phyloP scores from a whole-genome alignment of 2,329 filamentous ascomycete genomes.

The Zalaria obscura region DNA sequence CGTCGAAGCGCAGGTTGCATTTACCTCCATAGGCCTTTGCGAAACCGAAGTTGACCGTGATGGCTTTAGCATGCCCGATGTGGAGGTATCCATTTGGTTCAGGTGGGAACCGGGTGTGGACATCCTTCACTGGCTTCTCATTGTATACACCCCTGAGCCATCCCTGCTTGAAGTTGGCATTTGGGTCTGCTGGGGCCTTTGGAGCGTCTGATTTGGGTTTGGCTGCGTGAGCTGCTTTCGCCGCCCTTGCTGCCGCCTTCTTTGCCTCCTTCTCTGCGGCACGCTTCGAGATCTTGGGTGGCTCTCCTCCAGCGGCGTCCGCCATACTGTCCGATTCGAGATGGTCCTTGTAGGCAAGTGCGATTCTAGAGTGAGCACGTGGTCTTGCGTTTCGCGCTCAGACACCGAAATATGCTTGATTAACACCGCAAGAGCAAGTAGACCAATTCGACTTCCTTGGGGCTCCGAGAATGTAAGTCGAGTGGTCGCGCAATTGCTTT shows the following conservation, averaged over 20 bases:
- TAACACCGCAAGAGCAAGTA: too few relatives aligned
- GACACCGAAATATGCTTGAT: too few relatives aligned
- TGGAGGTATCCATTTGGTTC: conserved; percentile 85
- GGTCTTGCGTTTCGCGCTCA: too few relatives aligned
- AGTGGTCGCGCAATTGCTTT: too few relatives aligned
- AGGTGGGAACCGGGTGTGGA: conserved; percentile 36
- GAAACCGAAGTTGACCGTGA: conserved; percentile 93
- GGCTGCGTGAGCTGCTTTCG: conserved; percentile 24
- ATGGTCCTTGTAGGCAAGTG: too few relatives aligned
- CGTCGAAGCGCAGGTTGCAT: conserved; percentile 71
- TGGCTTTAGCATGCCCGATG: conserved; percentile 89
- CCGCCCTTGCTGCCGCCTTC: conserved; percentile 32
- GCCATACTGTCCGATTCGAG: conserved; percentile 11
- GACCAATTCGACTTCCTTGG: neutral
- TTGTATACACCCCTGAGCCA: conserved; percentile 36
- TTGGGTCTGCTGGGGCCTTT: conserved; percentile 14
- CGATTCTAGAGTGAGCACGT: too few relatives aligned
- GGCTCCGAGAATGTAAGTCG: too few relatives aligned
- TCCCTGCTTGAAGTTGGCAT: conserved; percentile 33
- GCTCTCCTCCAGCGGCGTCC: conserved; percentile 11
- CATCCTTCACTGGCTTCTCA: conserved; percentile 31
- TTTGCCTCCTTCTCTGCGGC: conserved; percentile 35
- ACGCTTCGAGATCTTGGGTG: conserved; percentile 29
- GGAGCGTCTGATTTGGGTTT: conserved; percentile 10
- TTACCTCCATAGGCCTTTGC: conserved; percentile 69